Evolutionary conservation across 345 rosid genomes (phyloP).

Genomic region (Nasturtium officinale): DNA sequence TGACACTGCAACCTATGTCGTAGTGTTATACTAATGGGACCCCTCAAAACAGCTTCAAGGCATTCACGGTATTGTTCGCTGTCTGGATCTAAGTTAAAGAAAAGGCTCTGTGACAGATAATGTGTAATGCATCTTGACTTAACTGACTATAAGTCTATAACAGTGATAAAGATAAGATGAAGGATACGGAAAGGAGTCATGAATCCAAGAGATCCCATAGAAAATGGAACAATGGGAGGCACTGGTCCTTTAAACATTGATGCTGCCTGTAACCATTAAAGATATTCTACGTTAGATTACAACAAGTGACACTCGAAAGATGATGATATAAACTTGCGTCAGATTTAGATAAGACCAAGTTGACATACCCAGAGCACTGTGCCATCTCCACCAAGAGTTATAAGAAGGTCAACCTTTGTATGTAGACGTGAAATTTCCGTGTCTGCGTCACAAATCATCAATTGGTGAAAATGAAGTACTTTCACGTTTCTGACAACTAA

Average conservation of each 20-base stretch:
- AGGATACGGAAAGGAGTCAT: slow-evolving; percentile 99
- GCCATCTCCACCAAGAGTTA: slow-evolving; percentile 99
- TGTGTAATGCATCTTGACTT: slow-evolving; percentile 6
- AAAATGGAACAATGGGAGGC: slow-evolving; percentile 95
- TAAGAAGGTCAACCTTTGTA: slow-evolving; percentile 86
- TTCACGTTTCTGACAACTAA: not conserved
- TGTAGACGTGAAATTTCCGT: slow-evolving; percentile 70
- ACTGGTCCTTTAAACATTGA: slow-evolving; percentile 99
- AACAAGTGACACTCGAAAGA: not conserved
- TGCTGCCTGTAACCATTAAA: slow-evolving; percentile 71
- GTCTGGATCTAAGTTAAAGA: slow-evolving; percentile 51
- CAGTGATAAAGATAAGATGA: slow-evolving; percentile 1
- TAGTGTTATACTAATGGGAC: slow-evolving; percentile 91
- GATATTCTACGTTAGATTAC: slow-evolving; percentile 23
- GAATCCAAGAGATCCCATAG: slow-evolving; percentile 96
- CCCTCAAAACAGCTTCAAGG: slow-evolving; percentile 75
- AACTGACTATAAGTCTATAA: not conserved
- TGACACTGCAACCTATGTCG: slow-evolving; percentile 86
- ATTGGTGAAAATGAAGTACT: slow-evolving; percentile 1
- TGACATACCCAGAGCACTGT: slow-evolving; percentile 95
- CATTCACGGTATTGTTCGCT: slow-evolving; percentile 83
- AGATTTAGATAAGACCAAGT: not conserved
- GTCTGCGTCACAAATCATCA: slow-evolving; percentile 56
- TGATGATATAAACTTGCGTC: slow-evolving; percentile 12
- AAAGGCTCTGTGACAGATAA: slow-evolving; percentile 6